Conservation (phyloP, 192 early-diverging fungal genomes). For the Kappamyces sp. region DNA sequence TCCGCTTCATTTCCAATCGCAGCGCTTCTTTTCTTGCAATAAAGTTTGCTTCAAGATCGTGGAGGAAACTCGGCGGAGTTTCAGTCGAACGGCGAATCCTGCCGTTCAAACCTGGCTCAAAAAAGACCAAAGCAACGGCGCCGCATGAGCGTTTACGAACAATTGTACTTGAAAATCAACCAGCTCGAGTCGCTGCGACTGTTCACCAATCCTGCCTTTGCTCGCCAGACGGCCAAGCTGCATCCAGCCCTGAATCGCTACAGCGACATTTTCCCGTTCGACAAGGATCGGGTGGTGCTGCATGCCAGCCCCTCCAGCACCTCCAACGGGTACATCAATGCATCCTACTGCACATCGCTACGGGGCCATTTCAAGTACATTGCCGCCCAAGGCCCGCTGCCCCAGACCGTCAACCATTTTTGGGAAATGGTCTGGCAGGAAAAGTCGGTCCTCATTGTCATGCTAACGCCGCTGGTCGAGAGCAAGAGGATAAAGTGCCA, state of each 20-base stretch:
- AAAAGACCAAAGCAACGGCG: too few species aligned
- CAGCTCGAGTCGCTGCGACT: too few species aligned
- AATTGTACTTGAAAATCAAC: too few species aligned
- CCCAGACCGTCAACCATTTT: conserved; percentile 69
- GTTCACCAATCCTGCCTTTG: too few species aligned
- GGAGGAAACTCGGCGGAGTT: too few species aligned
- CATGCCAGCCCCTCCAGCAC: background rate
- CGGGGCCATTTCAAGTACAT: conserved; percentile 53
- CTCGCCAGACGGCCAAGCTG: too few species aligned
- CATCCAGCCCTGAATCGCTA: conserved; percentile 17
- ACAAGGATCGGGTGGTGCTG: conserved; percentile 10
- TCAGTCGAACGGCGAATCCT: too few species aligned
- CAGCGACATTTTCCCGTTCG: conserved; percentile 20
- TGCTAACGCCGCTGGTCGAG: conserved; percentile 79
- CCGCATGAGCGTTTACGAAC: too few species aligned
- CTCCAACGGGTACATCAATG: conserved; percentile 8
- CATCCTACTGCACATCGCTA: background rate
- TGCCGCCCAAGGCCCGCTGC: conserved; percentile 81
- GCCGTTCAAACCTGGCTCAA: too few species aligned
- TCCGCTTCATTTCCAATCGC: too few species aligned
- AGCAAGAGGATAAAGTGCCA: conserved; percentile 69
- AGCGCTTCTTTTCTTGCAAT: too few species aligned
- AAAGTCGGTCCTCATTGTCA: conserved; percentile 67
- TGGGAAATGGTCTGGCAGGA: conserved; percentile 89
- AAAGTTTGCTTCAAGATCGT: too few species aligned